Base-by-base conservation (phyloP, 1,139 yeast species). In the Hansenula sp. region DNA sequence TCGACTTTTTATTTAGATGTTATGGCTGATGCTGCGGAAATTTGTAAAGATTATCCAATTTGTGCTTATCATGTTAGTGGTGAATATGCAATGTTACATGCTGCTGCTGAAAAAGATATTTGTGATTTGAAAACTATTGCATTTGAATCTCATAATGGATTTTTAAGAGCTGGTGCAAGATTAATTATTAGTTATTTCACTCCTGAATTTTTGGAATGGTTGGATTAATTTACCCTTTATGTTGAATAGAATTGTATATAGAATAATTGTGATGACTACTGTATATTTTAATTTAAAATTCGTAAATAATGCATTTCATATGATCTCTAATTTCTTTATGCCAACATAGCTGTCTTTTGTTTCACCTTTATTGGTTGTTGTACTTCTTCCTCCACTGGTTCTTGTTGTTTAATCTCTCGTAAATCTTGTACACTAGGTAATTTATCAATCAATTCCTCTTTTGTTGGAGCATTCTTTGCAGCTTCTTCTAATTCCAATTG, bases 51-150 rank as follows among this genome's bases (percentile, higher is more conserved):
- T 61, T 78, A 84, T 53, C 98, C 98, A 24, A 71, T 92, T 39
- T 89, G 96, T 59, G 94, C 95, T 21, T 92, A 92, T 64, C 98
- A 94, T 62, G 99, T 92, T 26, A 81, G 94, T 62, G 99, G 99
- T 36, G 99, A 92, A 65, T 92, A 79, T 60, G 97, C 98, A 37
- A 92, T 94, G 98, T 68, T 92, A 50, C 96, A 90, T 60, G 98
- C 98, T 10, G 98, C 97, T 38, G 97, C 97, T 25, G 97, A 90
- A 55, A 90, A 90, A 71, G 96, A 95, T 21, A 76, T 90, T 42
- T 87, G 83, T 45, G 97, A 92, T 61, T 73, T 94, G 63, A 84
- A 88, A 63, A 73, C 79, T 9, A 84, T 92, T 65, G 98, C 97
- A 0, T 86, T 85, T 57, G 99, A 92, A 65, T 72, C 95, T 39